Evolutionary conservation across 106 monocot species (phyloP), one percentile per base, ranked within the genome.

Genomic region (Allium fistulosum): DNA sequence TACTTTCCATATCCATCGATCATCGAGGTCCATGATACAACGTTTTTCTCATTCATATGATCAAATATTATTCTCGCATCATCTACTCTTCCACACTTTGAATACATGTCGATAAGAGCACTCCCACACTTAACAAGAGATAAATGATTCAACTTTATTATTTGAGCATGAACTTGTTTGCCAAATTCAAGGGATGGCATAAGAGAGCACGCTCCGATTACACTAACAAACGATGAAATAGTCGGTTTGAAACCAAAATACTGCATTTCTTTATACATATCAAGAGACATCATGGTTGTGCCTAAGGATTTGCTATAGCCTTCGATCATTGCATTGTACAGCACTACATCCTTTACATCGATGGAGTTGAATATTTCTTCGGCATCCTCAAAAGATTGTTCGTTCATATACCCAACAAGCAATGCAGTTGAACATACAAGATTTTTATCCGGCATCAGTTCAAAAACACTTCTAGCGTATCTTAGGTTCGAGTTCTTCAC

Each of bases 1-100:
- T 99, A 87, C 73, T 85, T 89, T 14, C 99, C 99, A 60, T 93
- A 99, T 22, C 99, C 99, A 72, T 99, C 99, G 17, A 99, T 93
- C 87, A 99, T 87, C 16, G 92, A 82, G 3, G 92, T 93, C 99
- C 97, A 99, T 11, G 92, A 80, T 53, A 99, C 59, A 9, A 99
- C 92, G 62, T 93, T 99, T 76, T 75, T 87, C 51, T 79, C 80
- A 6, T 26, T 67, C 88, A 90, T 86, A 12, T 22, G 26, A 61
- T 93, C 80, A 37, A 99, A 99, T 53, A 83, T 51, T 68, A 61
- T 76, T 57, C 87, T 53, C 1, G 89, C 89, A 59, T 93, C 84
- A 47, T 83, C 84, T 1, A 79, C 61, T 37, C 72, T 53, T 2
- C 90, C 99, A 49, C 92, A 92, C 70, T 99, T 99, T 68, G 82